phyloP scores from a whole-genome alignment of 2,329 filamentous ascomycete genomes.

The Colletotrichum karsti region DNA sequence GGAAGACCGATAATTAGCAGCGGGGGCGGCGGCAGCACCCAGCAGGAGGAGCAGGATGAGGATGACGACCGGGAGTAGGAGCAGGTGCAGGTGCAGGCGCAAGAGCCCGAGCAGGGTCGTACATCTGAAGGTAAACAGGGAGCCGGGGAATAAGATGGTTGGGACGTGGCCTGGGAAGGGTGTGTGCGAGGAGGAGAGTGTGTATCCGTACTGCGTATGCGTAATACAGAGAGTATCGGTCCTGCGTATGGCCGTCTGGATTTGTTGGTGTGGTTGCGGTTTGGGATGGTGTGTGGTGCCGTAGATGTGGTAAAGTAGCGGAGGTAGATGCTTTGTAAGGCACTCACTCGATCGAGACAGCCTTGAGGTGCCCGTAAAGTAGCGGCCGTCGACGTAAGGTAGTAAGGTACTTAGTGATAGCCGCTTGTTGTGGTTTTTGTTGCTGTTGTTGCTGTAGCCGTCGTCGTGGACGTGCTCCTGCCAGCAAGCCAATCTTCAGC shows the following conservation, averaged over 20 bases:
- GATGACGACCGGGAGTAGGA: not conserved
- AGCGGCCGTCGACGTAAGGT: no score
- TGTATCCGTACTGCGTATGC: not conserved
- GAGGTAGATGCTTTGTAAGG: not conserved
- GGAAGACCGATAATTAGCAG: not conserved
- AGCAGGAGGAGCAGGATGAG: not conserved
- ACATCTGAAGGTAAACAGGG: constrained; percentile 16
- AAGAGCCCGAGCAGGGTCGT: not conserved
- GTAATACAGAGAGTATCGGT: no score
- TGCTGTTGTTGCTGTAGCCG: not conserved
- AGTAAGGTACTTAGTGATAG: no score
- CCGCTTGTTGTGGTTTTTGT: not conserved
- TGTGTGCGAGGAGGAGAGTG: no score
- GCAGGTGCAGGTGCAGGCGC: not conserved
- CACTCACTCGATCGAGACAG: no score
- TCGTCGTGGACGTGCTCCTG: not conserved
- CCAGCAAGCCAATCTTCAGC: not conserved
- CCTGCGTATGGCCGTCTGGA: not conserved
- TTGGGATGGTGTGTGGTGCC: constrained; percentile 5
- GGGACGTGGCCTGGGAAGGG: not conserved
- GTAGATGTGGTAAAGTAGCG: not conserved
- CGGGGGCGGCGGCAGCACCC: not conserved
- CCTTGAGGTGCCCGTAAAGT: no score
- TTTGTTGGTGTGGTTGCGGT: not conserved
- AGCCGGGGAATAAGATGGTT: constrained; percentile 1